Percentiles rank a stretch among this genome's conserved stretches.
phyloP scores from a whole-genome alignment of 1,284 basidiomycete species.

The Afroboletus lepidellus region DNA sequence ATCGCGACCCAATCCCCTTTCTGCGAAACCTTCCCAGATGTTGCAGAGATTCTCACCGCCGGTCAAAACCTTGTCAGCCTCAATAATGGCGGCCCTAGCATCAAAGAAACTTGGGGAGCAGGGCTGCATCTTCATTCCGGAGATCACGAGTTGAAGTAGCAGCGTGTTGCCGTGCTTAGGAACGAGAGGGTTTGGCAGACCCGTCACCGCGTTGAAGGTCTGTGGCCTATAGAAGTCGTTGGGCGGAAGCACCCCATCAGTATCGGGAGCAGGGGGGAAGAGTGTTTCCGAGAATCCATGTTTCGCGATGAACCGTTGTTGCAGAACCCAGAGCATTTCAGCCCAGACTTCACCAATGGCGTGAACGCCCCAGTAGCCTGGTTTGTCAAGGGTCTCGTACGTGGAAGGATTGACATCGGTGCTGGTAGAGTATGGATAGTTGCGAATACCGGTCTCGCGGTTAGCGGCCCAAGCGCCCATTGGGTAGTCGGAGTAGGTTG shows the following conservation, averaged over 20 bases:
- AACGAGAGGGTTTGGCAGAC: slow-evolving; percentile 61
- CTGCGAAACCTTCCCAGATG: slow-evolving; percentile 86
- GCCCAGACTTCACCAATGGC: slow-evolving; percentile 97
- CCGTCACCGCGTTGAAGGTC: slow-evolving; percentile 32
- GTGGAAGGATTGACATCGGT: slow-evolving; percentile 82
- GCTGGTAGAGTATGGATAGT: slow-evolving; percentile 85
- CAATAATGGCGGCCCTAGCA: slow-evolving; percentile 89
- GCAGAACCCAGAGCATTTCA: slow-evolving; percentile 86
- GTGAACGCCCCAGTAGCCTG: slow-evolving; percentile 90
- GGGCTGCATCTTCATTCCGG: slow-evolving; percentile 93
- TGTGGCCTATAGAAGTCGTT: slow-evolving; percentile 73
- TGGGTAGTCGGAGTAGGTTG: slow-evolving; percentile 72
- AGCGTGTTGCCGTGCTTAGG: slow-evolving; percentile 94
- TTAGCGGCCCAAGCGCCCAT: slow-evolving; percentile 98
- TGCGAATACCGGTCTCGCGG: slow-evolving; percentile 74
- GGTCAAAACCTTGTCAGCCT: slow-evolving; percentile 89
- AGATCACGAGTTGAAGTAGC: slow-evolving; percentile 81
- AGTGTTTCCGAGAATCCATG: slow-evolving; percentile 78
- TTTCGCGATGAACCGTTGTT: slow-evolving; percentile 73
- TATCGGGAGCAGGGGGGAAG: slow-evolving; percentile 73
- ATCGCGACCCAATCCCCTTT: slow-evolving; percentile 78
- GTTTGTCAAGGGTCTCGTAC: slow-evolving; percentile 95
- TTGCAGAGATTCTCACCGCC: slow-evolving; percentile 90
- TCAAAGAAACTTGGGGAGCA: slow-evolving; percentile 92
- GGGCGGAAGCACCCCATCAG: slow-evolving; percentile 57